Evolutionary conservation across 2,329 filamentous ascomycete species (phyloP), one percentile per base, ranked within the genome.

Genomic region (Monosporascus ibericus): DNA sequence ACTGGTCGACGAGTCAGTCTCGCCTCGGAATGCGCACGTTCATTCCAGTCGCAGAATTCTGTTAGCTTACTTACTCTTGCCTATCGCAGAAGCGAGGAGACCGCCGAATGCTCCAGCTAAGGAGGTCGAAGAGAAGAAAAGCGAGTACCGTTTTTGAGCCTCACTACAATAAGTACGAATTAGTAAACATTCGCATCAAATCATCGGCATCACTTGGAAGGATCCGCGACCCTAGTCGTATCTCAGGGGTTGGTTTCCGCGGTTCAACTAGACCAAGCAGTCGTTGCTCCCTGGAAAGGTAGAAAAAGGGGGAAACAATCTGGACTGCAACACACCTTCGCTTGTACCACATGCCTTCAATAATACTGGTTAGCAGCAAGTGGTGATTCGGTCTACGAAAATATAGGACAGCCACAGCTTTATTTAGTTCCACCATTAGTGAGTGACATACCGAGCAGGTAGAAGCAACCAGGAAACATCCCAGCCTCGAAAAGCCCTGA

Each of bases 41-140:
- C 30, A 34, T 34, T 46, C 42, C 11, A 17, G 20, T 36, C 17
- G 6, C n/a, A 9, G 20, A 30, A 8, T 11, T 9, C 24, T 8
- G 22, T 15, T 4, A 36, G 25, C 20, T 11, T 22, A 62, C 69
- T 24, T 59, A 71, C 68, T 92, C 64, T 94, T 89, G n/a, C 89
- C 89, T 57, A 96, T 95, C 0, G 86, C 92, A 1, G 84, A 86
- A 1, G 92, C 92, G 5, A 96, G 77, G 1, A 96, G 78, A 2
- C 91, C 91, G 44, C 90, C 91, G 62, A 96, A 96, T 0, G 90
- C 88, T 34, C 88, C 88, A 1, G 88, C 88, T 3, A 92, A 74
- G 0, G 86, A 88, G 1, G 88, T 92, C 27, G 80, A 89, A 63
- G 82, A 85, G 76, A 97, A 97, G 77, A 97, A 97, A 75, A 97